A percentile compares a stretch with the other conserved stretches of the same genome.
These are phyloP conservation scores for Colletotrichum costaricense DNA, from an alignment of 2,329 filamentous ascomycete species.

Conservation along the genomic window DNA sequence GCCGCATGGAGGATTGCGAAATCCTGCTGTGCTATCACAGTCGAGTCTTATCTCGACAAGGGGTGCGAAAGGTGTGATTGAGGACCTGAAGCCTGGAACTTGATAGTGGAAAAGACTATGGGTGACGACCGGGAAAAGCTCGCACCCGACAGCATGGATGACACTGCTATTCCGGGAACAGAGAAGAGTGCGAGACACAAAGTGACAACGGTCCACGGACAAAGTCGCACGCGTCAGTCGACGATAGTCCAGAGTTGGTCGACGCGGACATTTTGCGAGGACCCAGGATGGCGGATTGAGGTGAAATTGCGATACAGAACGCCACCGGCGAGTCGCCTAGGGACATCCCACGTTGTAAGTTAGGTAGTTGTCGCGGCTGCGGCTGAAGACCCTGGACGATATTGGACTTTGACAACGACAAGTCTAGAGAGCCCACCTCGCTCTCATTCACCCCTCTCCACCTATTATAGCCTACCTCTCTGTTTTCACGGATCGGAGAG, in stretches of 20 bases:
- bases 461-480: neutral
- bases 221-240: neutral
- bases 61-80: neutral
- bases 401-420: neutral
- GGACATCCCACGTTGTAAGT: constrained; percentile 3
- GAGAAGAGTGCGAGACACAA: neutral
- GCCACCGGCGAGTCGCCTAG: constrained; percentile 27
- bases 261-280: neutral
- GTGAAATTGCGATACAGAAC: constrained; percentile 7
- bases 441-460: neutral
- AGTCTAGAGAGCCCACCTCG: no score
- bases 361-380: neutral
- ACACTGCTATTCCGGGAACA: neutral
- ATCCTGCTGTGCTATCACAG: neutral
- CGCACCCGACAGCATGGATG: neutral
- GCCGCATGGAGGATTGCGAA: neutral
- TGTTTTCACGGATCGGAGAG: neutral
- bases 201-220: neutral
- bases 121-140: neutral
- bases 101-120: neutral
- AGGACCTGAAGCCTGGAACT: neutral
- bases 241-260: neutral
- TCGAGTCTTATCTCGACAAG: neutral
- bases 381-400: neutral
- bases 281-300: constrained; percentile 14